These are phyloP conservation scores for Herpetomonas muscarum DNA, from an alignment of 208 protist species.

Conservation along the genomic window DNA sequence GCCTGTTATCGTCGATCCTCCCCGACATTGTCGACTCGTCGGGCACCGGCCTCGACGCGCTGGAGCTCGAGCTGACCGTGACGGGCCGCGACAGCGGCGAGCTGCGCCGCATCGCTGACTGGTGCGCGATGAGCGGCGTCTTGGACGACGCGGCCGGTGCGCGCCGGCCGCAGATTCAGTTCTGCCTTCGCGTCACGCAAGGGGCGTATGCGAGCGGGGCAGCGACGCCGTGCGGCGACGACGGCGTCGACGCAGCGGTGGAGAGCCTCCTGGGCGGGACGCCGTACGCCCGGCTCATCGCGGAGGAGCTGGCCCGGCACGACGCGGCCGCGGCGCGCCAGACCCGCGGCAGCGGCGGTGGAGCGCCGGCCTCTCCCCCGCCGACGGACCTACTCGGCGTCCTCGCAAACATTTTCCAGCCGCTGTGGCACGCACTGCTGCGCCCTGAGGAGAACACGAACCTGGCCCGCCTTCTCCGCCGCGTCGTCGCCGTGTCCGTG, in stretches of 20 bases:
- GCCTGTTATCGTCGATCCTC: constrained; percentile 42
- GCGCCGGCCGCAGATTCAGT: constrained; percentile 14
- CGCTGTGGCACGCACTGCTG: constrained; percentile 95
- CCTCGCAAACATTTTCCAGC: constrained; percentile 96
- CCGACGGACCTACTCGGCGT: constrained; percentile 78
- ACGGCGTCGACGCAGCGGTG: neutral
- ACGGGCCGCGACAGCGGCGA: constrained; percentile 41
- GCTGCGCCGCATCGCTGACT: constrained; percentile 51
- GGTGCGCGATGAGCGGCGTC: constrained; percentile 57
- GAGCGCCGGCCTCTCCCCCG: constrained; percentile 14
- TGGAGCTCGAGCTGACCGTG: constrained; percentile 75
- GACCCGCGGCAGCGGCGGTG: constrained; percentile 22
- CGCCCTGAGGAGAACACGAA: constrained; percentile 19
- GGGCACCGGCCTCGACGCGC: constrained; percentile 18
- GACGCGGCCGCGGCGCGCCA: too few relatives aligned
- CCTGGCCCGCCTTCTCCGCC: constrained; percentile 7
- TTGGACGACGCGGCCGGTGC: constrained; percentile 9
- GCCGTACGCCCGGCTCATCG: neutral
- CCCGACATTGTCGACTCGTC: constrained; percentile 18
- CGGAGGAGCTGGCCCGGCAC: neutral
- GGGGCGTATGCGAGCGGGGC: constrained; percentile 37
- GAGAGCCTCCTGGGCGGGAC: neutral
- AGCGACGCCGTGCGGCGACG: neutral
- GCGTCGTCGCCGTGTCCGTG: constrained; percentile 4
- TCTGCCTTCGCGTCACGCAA: constrained; percentile 50